phyloP scores from a whole-genome alignment of 2,329 filamentous ascomycete species.

The Penicillium sp. region DNA sequence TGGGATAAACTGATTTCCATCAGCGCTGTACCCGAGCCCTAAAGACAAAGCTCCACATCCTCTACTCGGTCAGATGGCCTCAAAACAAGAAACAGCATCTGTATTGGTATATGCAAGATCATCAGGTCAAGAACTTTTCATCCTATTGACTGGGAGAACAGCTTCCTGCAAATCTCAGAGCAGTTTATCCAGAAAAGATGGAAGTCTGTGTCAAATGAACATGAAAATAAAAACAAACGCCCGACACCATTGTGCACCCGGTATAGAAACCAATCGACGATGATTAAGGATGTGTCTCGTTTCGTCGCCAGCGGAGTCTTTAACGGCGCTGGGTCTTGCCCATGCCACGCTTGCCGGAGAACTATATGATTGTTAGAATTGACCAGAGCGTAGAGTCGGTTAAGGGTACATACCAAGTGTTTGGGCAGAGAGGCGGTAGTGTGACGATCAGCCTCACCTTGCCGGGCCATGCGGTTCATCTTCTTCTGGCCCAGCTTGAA shows the following conservation, averaged over 20 bases:
- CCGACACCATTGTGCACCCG: constrained; percentile 32
- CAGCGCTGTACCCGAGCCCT: not conserved
- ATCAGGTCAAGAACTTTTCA: constrained; percentile 28
- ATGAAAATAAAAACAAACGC: constrained; percentile 18
- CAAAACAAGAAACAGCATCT: constrained; percentile 14
- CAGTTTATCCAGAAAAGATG: constrained; percentile 15
- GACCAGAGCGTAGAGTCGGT: not conserved
- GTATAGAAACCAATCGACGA: constrained; percentile 27
- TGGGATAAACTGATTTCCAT: too few species aligned
- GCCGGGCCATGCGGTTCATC: constrained; percentile 96
- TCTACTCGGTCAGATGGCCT: not conserved
- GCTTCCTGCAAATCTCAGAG: constrained; percentile 20
- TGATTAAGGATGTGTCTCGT: constrained; percentile 31
- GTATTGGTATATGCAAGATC: constrained; percentile 27
- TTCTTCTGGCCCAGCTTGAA: constrained; percentile 91
- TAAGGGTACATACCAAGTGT: constrained; percentile 68
- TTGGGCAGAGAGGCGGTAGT: constrained; percentile 74
- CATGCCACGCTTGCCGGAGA: constrained; percentile 86
- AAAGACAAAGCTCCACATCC: not conserved
- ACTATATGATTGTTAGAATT: constrained; percentile 49
- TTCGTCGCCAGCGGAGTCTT: constrained; percentile 22
- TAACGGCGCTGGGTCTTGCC: constrained; percentile 66
- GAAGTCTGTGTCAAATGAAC: constrained; percentile 15
- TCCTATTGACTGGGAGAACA: constrained; percentile 20
- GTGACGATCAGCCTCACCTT: constrained; percentile 95